Evolutionary conservation across 1,284 basidiomycete species (phyloP).

Genomic region (Apiotrichum porosum): DNA sequence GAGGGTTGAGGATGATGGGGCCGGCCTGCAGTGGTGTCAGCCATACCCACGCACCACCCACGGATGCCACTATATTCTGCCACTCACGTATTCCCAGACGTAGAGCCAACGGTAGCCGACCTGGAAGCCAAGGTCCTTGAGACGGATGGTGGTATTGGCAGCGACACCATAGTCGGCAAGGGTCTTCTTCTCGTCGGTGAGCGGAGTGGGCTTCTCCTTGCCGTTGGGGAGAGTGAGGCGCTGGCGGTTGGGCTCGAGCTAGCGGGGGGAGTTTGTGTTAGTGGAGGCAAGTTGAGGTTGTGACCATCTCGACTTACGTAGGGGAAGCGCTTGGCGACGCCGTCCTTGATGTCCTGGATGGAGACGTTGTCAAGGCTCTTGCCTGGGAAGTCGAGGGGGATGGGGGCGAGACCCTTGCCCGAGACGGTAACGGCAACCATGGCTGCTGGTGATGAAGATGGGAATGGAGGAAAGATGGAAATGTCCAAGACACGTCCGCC

Average conservation of each 20-base stretch:
- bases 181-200: constrained; percentile 61
- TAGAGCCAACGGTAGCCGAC: constrained; percentile 81
- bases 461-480: neutral
- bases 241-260: constrained; percentile 70
- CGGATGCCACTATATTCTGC: neutral
- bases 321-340: constrained; percentile 47
- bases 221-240: constrained; percentile 55
- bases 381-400: constrained; percentile 56
- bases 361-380: constrained; percentile 50
- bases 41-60: neutral
- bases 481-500: neutral
- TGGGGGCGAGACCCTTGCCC: constrained; percentile 54
- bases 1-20: constrained; percentile 84
- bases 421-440: constrained; percentile 63
- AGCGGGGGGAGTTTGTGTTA: neutral
- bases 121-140: constrained; percentile 87
- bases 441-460: constrained; percentile 4
- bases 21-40: constrained; percentile 58
- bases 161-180: constrained; percentile 58
- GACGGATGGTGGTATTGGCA: constrained; percentile 57
- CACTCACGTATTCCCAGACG: constrained; percentile 83
- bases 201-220: constrained; percentile 49
- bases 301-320: neutral
- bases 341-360: constrained; percentile 48
- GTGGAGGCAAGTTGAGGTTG: neutral